Evolutionary conservation across 83 land plant species (phyloP), one percentile per base, ranked within the genome.

Genomic region (Picea abies): DNA sequence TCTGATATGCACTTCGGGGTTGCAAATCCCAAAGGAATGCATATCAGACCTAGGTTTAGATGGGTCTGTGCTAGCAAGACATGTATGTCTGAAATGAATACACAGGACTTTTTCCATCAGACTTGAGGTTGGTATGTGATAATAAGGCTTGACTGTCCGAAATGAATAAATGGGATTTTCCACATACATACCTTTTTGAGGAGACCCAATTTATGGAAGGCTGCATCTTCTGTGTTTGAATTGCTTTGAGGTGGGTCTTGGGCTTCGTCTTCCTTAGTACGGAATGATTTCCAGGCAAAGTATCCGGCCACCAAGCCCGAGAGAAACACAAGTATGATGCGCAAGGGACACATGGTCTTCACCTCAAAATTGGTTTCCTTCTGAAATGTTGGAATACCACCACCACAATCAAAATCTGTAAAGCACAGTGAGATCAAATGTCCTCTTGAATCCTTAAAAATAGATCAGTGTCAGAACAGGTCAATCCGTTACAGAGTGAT

Each of bases 291-390:
- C 80, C 80, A 78, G 22, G 80, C 80, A 60, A 78, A 32, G 22
- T 78, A 78, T 78, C 26, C 41, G 15, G 80, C 80, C 9, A 78
- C 41, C 10, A 78, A 0, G 35, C 80, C 80, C 3, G 80, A 78
- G 17, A 78, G 39, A 60, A 78, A 78, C 49, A 78, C 80, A 64
- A 78, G 39, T 16, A 78, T 26, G 9, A 78, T n/a, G 69, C 69
- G 69, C 69, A 66, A 25, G 26, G 69, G 69, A 66, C 69, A 66
- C 69, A 66, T 66, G 11, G 2, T 66, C 26, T 25, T n/a, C 69
- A 22, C 69, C 69, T 22, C 23, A 56, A 15, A 56, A 56, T 12
- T 56, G 15, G 14, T 14, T 12, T 12, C 2, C 60, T 56, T 56
- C 15, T 12, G 60, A 56, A 56, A 56, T 56, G 60, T 56, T 56